phyloP scores from a whole-genome alignment of 495 filamentous ascomycete genomes.

The Melanomma pulvis-pyrius region DNA sequence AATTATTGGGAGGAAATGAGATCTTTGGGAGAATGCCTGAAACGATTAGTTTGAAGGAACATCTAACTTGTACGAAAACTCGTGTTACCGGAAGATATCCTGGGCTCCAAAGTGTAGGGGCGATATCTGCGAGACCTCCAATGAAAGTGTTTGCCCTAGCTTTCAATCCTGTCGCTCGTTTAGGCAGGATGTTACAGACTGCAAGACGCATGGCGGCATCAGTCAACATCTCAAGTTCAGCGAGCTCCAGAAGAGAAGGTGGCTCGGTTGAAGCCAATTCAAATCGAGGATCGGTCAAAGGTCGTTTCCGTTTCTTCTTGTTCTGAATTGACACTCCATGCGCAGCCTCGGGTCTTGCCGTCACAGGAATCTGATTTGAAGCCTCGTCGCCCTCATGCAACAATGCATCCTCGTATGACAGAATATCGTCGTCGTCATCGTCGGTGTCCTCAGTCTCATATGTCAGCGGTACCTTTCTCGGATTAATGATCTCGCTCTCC shows the following conservation, averaged over 20 bases:
- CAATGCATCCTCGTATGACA: neutral
- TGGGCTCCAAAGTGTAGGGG: constrained; percentile 41
- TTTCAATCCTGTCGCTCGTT: constrained; percentile 30
- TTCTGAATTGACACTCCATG: neutral
- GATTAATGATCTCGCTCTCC: neutral
- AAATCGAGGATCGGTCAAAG: neutral
- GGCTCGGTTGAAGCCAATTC: neutral
- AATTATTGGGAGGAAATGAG: constrained; percentile 41
- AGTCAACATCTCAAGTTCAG: constrained; percentile 18
- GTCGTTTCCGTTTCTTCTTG: neutral
- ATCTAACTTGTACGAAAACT: neutral
- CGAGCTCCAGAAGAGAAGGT: neutral
- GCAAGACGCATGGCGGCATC: constrained; percentile 37
- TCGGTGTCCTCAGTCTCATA: neutral
- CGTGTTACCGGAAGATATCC: constrained; percentile 34
- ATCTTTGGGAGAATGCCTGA: constrained; percentile 37
- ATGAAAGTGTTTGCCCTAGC: constrained; percentile 17
- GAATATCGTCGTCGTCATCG: neutral
- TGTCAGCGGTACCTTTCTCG: neutral
- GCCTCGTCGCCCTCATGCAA: neutral
- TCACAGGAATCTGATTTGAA: no score
- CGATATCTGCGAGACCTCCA: constrained; percentile 32
- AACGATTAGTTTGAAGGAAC: neutral
- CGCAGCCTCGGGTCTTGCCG: neutral
- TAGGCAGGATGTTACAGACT: constrained; percentile 25